Percentiles rank a stretch among this genome's conserved stretches.
These are phyloP conservation scores for Botrytis porri DNA, from an alignment of 2,329 filamentous ascomycete genomes.

Conservation along the genomic window DNA sequence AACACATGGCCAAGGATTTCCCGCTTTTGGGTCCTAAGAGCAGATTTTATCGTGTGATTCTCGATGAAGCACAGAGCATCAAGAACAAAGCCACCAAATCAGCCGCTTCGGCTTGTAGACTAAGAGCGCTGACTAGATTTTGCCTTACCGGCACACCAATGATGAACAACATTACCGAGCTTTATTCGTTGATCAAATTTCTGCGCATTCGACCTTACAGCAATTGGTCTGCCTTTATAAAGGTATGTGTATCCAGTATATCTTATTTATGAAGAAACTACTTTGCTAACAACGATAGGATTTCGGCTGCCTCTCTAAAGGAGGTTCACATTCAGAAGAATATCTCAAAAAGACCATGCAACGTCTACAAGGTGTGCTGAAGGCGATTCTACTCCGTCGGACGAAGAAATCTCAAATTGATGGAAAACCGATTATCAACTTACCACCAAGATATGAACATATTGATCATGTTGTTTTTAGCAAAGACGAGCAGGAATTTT, in stretches of 20 bases:
- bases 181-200: slow-evolving; percentile 76
- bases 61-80: slow-evolving; percentile 79
- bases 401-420: slow-evolving; percentile 78
- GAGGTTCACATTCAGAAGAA: slow-evolving; percentile 19
- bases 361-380: slow-evolving; percentile 71
- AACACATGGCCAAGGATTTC: slow-evolving; percentile 39
- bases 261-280: slow-evolving; percentile 24
- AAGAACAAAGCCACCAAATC: slow-evolving; percentile 68
- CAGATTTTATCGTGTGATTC: slow-evolving; percentile 67
- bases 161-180: slow-evolving; percentile 80
- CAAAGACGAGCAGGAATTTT: slow-evolving; percentile 62
- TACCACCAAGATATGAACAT: slow-evolving; percentile 64
- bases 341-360: slow-evolving; percentile 54
- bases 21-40: slow-evolving; percentile 55
- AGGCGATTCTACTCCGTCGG: slow-evolving; percentile 76
- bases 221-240: slow-evolving; percentile 58
- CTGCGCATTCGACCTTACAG: slow-evolving; percentile 74
- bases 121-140: slow-evolving; percentile 63
- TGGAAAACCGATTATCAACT: slow-evolving; percentile 69
- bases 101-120: slow-evolving; percentile 55
- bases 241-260: slow-evolving; percentile 41
- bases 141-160: slow-evolving; percentile 81
- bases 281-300: slow-evolving; percentile 23
- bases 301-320: slow-evolving; percentile 35
- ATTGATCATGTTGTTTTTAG: slow-evolving; percentile 63